Evolutionary conservation across 2,329 filamentous ascomycete species (phyloP).

Genomic region (Talaromyces sp.): DNA sequence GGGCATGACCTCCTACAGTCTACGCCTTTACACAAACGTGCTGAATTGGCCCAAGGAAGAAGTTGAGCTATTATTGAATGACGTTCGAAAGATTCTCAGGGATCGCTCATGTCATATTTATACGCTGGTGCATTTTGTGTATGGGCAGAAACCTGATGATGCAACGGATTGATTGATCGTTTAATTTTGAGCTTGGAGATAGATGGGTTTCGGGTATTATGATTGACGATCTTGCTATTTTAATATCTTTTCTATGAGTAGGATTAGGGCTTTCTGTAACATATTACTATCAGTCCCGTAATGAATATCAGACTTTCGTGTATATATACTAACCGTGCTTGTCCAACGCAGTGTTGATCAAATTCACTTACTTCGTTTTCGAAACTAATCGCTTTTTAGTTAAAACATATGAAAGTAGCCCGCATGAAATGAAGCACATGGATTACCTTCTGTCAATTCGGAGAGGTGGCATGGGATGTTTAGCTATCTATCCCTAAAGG

Average conservation of each 20-base stretch:
- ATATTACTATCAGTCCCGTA: background rate
- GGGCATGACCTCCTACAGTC: conserved; percentile 25
- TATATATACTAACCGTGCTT: background rate
- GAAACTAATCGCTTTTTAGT: background rate
- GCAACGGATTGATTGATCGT: background rate
- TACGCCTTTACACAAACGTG: conserved; percentile 30
- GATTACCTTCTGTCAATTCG: background rate
- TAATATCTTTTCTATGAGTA: background rate
- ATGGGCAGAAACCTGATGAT: conserved; percentile 16
- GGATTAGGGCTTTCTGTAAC: background rate
- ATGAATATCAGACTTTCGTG: background rate
- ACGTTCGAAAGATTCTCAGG: conserved; percentile 32
- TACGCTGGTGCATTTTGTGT: conserved; percentile 22
- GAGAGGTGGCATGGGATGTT: too few species aligned
- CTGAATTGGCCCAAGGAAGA: conserved; percentile 31
- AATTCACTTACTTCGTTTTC: background rate
- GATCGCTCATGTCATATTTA: conserved; percentile 33
- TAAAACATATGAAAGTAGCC: too few species aligned
- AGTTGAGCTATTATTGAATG: conserved; percentile 31
- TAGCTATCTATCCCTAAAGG: background rate
- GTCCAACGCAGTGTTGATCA: background rate
- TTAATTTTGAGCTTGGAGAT: background rate
- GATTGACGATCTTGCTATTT: background rate
- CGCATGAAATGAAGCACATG: too few species aligned
- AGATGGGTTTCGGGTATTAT: background rate